Percentiles rank a stretch among this genome's conserved stretches.
Evolutionary conservation across 176 grass and related monocot genomes (phyloP).

Genomic region (Bonia amplexicaulis): DNA sequence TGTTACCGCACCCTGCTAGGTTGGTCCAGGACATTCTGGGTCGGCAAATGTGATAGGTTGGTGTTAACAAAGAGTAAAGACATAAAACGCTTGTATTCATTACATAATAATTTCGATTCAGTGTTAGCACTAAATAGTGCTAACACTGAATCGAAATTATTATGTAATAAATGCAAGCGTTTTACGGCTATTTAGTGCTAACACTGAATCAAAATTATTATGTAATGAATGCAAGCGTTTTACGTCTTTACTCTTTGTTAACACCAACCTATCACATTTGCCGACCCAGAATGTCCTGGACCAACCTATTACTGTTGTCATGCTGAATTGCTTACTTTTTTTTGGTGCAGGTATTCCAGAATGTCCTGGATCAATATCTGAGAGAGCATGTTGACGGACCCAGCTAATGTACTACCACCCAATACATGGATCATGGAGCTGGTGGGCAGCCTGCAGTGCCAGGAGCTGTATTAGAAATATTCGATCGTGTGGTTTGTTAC

Average conservation of each 20-base stretch:
- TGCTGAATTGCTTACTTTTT: too few species aligned
- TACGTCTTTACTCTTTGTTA: neutral
- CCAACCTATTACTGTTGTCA: too few species aligned
- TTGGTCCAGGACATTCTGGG: slow-evolving; percentile 65
- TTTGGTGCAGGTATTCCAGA: too few species aligned
- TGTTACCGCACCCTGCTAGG: too few species aligned
- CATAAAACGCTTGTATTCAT: neutral
- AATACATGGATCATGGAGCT: slow-evolving; percentile 4
- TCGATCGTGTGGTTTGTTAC: neutral
- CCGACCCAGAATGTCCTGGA: slow-evolving; percentile 69
- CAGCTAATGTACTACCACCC: slow-evolving; percentile 7
- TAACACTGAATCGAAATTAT: neutral
- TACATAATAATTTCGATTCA: neutral
- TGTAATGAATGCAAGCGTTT: neutral
- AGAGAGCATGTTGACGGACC: slow-evolving; percentile 44
- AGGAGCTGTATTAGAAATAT: neutral
- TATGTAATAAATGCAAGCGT: neutral
- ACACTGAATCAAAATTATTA: neutral
- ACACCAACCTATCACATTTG: slow-evolving; percentile 2
- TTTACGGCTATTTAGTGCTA: neutral
- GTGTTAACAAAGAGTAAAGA: neutral
- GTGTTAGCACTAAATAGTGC: neutral
- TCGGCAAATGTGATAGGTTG: neutral
- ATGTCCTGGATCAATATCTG: too few species aligned
- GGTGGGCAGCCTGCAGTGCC: neutral